Percentiles rank a stretch among this genome's conserved stretches.
Evolutionary conservation across 768 basidiomycete genomes (phyloP).

Genomic region (Termitomyces sp.): DNA sequence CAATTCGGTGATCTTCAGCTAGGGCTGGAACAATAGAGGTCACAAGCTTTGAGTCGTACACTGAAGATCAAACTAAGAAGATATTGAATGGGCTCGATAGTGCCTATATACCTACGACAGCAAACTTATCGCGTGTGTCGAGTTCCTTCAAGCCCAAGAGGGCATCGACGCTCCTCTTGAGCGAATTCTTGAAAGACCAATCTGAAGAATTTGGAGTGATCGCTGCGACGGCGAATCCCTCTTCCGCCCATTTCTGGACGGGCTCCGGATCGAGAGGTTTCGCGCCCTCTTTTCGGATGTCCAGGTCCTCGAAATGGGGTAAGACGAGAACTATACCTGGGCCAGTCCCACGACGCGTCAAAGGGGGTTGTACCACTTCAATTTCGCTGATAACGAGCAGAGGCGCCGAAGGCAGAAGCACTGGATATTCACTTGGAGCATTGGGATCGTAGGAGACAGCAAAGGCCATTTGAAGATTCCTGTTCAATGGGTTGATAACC

Average conservation of each 20-base stretch:
- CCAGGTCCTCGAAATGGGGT: conserved; percentile 28
- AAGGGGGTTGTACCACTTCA: conserved; percentile 43
- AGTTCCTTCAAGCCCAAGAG: conserved; percentile 35
- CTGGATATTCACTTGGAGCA: conserved; percentile 38
- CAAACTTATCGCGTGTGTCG: conserved; percentile 44
- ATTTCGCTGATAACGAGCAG: conserved; percentile 27
- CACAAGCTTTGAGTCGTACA: conserved; percentile 34
- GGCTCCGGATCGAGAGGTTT: conserved; percentile 48
- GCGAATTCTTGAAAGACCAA: conserved; percentile 24
- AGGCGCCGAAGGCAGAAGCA: conserved; percentile 43
- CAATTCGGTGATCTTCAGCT: conserved; percentile 29
- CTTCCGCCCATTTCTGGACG: conserved; percentile 52
- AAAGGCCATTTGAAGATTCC: conserved; percentile 9
- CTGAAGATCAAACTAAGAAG: conserved; percentile 16
- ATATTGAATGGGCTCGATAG: neutral
- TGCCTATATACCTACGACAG: conserved; percentile 34
- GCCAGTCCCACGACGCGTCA: conserved; percentile 47
- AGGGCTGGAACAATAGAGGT: conserved; percentile 27
- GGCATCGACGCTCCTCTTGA: conserved; percentile 34
- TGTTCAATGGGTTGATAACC: neutral
- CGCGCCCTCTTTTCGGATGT: conserved; percentile 18
- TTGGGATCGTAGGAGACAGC: conserved; percentile 36
- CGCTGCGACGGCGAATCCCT: conserved; percentile 48
- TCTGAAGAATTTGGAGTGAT: conserved; percentile 24
- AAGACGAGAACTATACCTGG: conserved; percentile 47